Evolutionary conservation across 2,329 filamentous ascomycete species (phyloP).

Genomic region (Exophiala viscosa): DNA sequence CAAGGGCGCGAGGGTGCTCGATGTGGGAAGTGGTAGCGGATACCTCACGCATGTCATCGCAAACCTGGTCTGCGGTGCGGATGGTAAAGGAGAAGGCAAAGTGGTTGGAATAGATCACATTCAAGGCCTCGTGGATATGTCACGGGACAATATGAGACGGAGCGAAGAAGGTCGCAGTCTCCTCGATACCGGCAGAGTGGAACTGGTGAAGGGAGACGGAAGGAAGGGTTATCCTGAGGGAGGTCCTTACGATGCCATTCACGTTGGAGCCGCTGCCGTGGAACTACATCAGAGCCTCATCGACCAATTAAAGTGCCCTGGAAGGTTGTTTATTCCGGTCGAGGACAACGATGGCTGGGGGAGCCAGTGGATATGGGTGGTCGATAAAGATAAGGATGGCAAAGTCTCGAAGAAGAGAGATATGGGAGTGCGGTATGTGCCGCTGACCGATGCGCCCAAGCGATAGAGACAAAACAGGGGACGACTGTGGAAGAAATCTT

Average conservation of each 20-base stretch:
- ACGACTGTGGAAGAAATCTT: background rate
- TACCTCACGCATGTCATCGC: constrained; percentile 88
- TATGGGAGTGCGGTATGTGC: constrained; percentile 62
- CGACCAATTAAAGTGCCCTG: constrained; percentile 73
- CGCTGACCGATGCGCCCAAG: constrained; percentile 57
- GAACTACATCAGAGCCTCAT: constrained; percentile 69
- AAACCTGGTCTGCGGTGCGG: constrained; percentile 56
- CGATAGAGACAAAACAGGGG: constrained; percentile 18
- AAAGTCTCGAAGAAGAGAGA: constrained; percentile 54
- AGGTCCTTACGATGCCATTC: constrained; percentile 81
- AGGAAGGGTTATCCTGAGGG: constrained; percentile 60
- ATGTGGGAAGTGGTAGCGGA: constrained; percentile 71
- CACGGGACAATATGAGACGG: constrained; percentile 63
- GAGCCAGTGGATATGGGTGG: constrained; percentile 59
- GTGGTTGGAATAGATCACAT: constrained; percentile 78
- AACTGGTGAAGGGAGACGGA: constrained; percentile 73
- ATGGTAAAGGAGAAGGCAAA: constrained; percentile 42
- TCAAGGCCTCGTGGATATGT: constrained; percentile 57
- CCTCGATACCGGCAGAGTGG: constrained; percentile 61
- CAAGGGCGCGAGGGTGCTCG: constrained; percentile 56
- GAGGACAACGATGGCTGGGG: constrained; percentile 39
- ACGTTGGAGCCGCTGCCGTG: constrained; percentile 82
- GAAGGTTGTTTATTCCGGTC: constrained; percentile 66
- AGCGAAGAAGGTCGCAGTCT: constrained; percentile 56
- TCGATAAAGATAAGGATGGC: constrained; percentile 60